Conservation (phyloP, 1,284 basidiomycete species). For the Cystobasidium sp. region DNA sequence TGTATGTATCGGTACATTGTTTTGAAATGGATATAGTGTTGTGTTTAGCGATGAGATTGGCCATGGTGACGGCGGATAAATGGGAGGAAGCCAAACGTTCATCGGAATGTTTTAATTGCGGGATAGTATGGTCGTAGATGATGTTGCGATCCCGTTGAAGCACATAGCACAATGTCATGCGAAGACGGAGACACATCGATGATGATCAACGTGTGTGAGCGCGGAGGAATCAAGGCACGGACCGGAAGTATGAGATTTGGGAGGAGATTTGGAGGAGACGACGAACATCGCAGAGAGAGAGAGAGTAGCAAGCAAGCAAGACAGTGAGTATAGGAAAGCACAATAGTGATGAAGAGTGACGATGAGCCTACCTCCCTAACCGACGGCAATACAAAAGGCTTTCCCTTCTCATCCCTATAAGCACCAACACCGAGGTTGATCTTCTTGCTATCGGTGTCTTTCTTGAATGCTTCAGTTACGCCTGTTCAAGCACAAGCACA, state of each 20-base stretch:
- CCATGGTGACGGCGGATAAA: no score
- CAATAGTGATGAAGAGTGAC: no score
- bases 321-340: not conserved
- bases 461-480: constrained; percentile 93
- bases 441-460: constrained; percentile 85
- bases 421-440: constrained; percentile 85
- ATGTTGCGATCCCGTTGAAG: no score
- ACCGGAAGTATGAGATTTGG: constrained; percentile 2
- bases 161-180: no score
- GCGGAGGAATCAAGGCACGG: constrained; percentile 15
- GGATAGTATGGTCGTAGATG: no score
- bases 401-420: constrained; percentile 91
- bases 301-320: not conserved
- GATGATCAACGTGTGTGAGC: not conserved
- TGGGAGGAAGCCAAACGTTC: no score
- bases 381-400: constrained; percentile 89
- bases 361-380: constrained; percentile 94
- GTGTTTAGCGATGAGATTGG: no score
- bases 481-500: no score
- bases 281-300: not conserved
- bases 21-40: not conserved
- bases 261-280: not conserved
- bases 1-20: not conserved
- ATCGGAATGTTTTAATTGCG: no score
- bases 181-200: not conserved